Conservation (phyloP, 2,329 filamentous ascomycete species). For the Hymenoscyphus fructigenus region DNA sequence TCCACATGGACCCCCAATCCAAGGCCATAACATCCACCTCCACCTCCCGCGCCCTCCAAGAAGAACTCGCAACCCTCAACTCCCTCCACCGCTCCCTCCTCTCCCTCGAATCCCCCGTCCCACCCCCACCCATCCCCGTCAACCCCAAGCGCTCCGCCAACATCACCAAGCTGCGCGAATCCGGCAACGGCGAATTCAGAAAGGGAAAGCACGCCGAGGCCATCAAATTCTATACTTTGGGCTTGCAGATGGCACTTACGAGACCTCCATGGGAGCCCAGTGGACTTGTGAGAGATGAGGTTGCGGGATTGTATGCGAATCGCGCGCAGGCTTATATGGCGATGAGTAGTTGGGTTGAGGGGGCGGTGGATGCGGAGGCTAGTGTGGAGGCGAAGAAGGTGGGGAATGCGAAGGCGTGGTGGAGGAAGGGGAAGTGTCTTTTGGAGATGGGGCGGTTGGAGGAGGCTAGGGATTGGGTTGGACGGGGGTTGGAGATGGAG, state of each 20-base stretch:
- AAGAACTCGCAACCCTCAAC: slow-evolving; percentile 75
- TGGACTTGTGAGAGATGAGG: slow-evolving; percentile 80
- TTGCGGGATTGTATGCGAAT: slow-evolving; percentile 77
- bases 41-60: slow-evolving; percentile 51
- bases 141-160: slow-evolving; percentile 89
- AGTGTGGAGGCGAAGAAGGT: slow-evolving; percentile 84
- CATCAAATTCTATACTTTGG: slow-evolving; percentile 78
- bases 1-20: slow-evolving; percentile 77
- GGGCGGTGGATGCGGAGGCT: slow-evolving; percentile 79
- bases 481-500: slow-evolving; percentile 78
- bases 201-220: slow-evolving; percentile 75
- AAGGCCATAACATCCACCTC: slow-evolving; percentile 65
- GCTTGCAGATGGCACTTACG: slow-evolving; percentile 81
- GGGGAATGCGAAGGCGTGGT: slow-evolving; percentile 94
- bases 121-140: slow-evolving; percentile 84
- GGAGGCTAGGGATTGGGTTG: slow-evolving; percentile 79
- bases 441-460: slow-evolving; percentile 85
- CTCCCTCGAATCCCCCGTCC: slow-evolving; percentile 61
- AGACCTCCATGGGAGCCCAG: slow-evolving; percentile 87
- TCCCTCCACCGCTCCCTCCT: slow-evolving; percentile 73
- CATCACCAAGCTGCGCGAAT: slow-evolving; percentile 87
- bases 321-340: slow-evolving; percentile 89
- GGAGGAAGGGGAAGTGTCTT: slow-evolving; percentile 79
- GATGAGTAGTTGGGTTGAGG: slow-evolving; percentile 78
- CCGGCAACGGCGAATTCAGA: slow-evolving; percentile 79